phyloP scores from a whole-genome alignment of 805 yeast species.

The Barnettozyma sucrosica region DNA sequence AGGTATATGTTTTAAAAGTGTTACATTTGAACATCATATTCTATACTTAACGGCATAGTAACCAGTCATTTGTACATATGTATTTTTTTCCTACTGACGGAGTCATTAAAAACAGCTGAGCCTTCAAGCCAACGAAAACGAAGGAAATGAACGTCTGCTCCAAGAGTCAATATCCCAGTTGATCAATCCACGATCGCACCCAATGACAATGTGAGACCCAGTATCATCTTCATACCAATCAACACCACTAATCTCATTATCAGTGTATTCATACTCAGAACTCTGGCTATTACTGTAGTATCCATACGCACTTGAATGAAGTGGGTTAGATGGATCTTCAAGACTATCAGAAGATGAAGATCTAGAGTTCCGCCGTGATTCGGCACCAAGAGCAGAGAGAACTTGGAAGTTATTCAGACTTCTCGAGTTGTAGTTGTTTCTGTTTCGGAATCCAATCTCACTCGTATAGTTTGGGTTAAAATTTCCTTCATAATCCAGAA shows the following conservation, averaged over 20 bases:
- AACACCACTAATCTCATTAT: conserved; percentile 54
- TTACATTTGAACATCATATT: neutral
- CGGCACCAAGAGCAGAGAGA: conserved; percentile 22
- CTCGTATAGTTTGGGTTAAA: conserved; percentile 1
- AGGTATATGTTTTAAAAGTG: too few relatives aligned
- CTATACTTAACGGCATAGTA: too few relatives aligned
- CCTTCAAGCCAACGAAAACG: conserved; percentile 36
- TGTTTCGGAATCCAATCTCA: neutral
- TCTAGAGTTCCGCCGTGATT: conserved; percentile 1
- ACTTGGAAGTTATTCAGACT: conserved; percentile 21
- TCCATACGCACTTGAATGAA: neutral
- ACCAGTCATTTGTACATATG: too few relatives aligned
- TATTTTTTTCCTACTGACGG: too few relatives aligned
- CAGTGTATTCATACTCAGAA: conserved; percentile 27
- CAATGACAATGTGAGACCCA: conserved; percentile 52
- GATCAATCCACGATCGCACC: conserved; percentile 61
- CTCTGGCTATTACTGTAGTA: neutral
- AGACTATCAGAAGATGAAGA: conserved; percentile 2
- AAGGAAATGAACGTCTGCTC: conserved; percentile 56
- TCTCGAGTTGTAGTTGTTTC: conserved; percentile 17
- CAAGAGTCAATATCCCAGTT: conserved; percentile 65
- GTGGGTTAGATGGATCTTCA: conserved; percentile 11
- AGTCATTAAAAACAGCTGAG: too few relatives aligned
- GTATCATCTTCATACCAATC: conserved; percentile 48
- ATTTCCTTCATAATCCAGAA: conserved; percentile 19